phyloP scores from a whole-genome alignment of 768 basidiomycete genomes.

The Boletus rubropictus region DNA sequence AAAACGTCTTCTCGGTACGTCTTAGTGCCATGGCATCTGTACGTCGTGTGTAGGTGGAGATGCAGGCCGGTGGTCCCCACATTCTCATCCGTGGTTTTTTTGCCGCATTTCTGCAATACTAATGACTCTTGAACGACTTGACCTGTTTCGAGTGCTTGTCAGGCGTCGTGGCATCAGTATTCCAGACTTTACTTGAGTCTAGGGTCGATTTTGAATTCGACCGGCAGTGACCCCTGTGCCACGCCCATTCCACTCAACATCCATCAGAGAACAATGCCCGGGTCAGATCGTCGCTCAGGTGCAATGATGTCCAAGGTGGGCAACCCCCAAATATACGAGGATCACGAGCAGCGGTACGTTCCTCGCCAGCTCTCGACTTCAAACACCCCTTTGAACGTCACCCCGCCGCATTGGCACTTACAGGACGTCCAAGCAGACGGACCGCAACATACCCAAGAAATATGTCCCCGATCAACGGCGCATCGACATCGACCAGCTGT shows the following conservation, averaged over 20 bases:
- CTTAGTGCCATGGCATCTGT: slow-evolving; percentile 29
- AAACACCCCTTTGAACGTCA: neutral
- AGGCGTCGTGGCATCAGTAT: neutral
- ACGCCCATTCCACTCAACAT: neutral
- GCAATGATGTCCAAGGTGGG: slow-evolving; percentile 50
- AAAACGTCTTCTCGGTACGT: slow-evolving; percentile 21
- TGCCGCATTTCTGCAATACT: neutral
- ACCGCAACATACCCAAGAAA: slow-evolving; percentile 22
- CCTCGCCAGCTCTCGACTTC: neutral
- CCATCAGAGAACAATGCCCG: slow-evolving; percentile 15
- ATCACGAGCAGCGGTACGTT: slow-evolving; percentile 43
- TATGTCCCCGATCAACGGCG: slow-evolving; percentile 34
- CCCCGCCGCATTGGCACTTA: neutral
- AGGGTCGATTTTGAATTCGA: neutral
- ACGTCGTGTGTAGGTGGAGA: slow-evolving; percentile 11
- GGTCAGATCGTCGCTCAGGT: slow-evolving; percentile 17
- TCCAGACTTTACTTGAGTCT: too few relatives aligned
- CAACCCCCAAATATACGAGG: slow-evolving; percentile 44
- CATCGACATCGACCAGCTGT: slow-evolving; percentile 31
- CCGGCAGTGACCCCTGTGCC: slow-evolving; percentile 1
- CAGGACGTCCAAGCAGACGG: slow-evolving; percentile 22
- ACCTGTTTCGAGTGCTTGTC: neutral
- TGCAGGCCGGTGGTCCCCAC: slow-evolving; percentile 32
- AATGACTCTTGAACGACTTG: neutral
- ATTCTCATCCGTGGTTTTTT: neutral